Percentiles rank a stretch among this genome's conserved stretches.
These are phyloP conservation scores for Westerdykella ornata DNA, from an alignment of 2,329 filamentous ascomycete genomes.

Conservation along the genomic window DNA sequence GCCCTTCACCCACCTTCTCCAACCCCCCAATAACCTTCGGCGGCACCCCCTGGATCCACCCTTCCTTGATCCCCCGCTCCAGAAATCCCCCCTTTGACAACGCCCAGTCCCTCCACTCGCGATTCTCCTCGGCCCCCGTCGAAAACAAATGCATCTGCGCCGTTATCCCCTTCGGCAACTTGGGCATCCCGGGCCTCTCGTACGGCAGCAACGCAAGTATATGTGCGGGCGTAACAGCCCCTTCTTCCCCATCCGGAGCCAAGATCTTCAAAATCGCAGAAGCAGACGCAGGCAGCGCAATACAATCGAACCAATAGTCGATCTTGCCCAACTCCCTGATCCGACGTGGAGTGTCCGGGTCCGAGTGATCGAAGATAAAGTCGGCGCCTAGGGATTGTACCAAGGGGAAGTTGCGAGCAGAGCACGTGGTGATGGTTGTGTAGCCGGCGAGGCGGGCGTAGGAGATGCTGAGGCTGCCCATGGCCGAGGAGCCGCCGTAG, in stretches of 20 bases:
- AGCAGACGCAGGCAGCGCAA: conserved; percentile 22
- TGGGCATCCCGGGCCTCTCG: conserved; percentile 11
- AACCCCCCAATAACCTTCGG: conserved; percentile 20
- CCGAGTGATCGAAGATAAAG: conserved; percentile 35
- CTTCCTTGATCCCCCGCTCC: conserved; percentile 15
- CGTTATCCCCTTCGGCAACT: conserved; percentile 15
- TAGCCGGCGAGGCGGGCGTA: conserved; percentile 22
- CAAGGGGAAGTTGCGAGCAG: conserved; percentile 16
- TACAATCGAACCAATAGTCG: conserved; percentile 40
- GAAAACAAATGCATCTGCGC: conserved; percentile 16
- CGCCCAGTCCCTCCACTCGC: conserved; percentile 13
- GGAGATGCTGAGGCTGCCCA: conserved; percentile 24
- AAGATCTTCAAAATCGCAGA: conserved; percentile 19
- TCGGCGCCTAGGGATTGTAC: conserved; percentile 13
- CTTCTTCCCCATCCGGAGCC: conserved; percentile 10
- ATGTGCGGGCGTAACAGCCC: conserved; percentile 15
- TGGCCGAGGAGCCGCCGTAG: conserved; percentile 43
- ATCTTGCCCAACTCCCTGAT: conserved; percentile 33
- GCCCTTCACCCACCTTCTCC: conserved; percentile 14
- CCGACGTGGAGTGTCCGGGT: conserved; percentile 31
- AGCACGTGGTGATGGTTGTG: conserved; percentile 18
- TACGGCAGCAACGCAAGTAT: conserved; percentile 15
- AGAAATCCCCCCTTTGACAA: conserved; percentile 18
- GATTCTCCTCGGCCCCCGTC: conserved; percentile 14
- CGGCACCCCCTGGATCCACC: conserved; percentile 16